Percentiles rank a stretch among this genome's conserved stretches.
These are phyloP conservation scores for Taphrina populina DNA, from an alignment of 1,139 yeast genomes.

Conservation along the genomic window DNA sequence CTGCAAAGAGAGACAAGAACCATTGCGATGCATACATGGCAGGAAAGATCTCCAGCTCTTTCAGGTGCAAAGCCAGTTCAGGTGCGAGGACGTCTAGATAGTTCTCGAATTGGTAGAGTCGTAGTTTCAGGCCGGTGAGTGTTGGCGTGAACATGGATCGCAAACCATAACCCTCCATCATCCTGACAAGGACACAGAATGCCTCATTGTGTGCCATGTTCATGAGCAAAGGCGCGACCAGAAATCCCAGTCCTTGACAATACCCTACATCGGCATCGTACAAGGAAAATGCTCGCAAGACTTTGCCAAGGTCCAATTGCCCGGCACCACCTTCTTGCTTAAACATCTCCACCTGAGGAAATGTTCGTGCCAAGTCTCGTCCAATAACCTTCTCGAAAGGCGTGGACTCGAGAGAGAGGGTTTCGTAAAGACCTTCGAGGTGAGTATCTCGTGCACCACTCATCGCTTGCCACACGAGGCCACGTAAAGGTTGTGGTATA, in stretches of 20 bases:
- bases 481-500: slow-evolving; percentile 48
- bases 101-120: slow-evolving; percentile 56
- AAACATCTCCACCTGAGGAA: slow-evolving; percentile 59
- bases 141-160: slow-evolving; percentile 61
- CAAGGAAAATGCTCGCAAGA: slow-evolving; percentile 64
- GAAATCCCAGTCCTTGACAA: slow-evolving; percentile 64
- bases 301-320: slow-evolving; percentile 54
- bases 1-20: slow-evolving; percentile 66
- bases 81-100: slow-evolving; percentile 51
- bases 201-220: slow-evolving; percentile 54
- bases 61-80: slow-evolving; percentile 53
- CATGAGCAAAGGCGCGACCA: slow-evolving; percentile 63
- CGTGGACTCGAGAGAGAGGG: slow-evolving; percentile 49
- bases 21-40: slow-evolving; percentile 54
- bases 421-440: slow-evolving; percentile 47
- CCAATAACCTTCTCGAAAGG: slow-evolving; percentile 57
- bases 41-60: slow-evolving; percentile 43
- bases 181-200: slow-evolving; percentile 57
- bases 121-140: slow-evolving; percentile 57
- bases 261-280: slow-evolving; percentile 70
- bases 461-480: slow-evolving; percentile 47
- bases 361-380: slow-evolving; percentile 64
- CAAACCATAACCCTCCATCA: slow-evolving; percentile 64
- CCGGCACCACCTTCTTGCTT: slow-evolving; percentile 51
- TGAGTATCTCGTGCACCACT: slow-evolving; percentile 44